Conservation (phyloP, 179 eudicot species). For the Silene coronaria region DNA sequence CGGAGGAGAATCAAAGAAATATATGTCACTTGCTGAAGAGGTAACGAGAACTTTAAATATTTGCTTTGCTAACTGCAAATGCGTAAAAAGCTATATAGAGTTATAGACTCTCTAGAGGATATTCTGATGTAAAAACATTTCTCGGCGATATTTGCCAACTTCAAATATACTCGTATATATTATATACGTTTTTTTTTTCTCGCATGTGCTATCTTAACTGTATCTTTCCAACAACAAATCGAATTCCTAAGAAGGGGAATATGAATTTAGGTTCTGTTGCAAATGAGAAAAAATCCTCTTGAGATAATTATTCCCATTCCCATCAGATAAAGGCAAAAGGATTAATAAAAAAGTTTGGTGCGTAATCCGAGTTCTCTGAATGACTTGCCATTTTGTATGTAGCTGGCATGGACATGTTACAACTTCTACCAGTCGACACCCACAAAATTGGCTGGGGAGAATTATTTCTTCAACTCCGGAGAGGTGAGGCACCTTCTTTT, state of each 20-base stretch:
- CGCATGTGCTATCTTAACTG: no score
- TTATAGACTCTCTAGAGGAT: no score
- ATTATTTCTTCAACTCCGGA: slow-evolving; percentile 73
- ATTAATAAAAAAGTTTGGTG: not conserved
- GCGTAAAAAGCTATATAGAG: no score
- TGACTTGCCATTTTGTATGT: slow-evolving; percentile 22
- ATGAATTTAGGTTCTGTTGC: no score
- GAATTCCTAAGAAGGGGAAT: no score
- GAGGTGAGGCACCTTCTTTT: slow-evolving; percentile 43
- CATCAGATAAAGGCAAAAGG: no score
- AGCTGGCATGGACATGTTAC: slow-evolving; percentile 99
- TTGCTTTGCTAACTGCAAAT: not conserved
- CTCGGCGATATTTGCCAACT: no score
- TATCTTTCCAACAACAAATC: no score
- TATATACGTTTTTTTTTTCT: no score
- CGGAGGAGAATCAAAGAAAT: slow-evolving; percentile 63
- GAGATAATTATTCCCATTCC: not conserved
- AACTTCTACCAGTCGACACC: slow-evolving; percentile 97
- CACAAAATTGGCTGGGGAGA: slow-evolving; percentile 97
- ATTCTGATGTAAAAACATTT: no score
- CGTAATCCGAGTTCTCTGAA: not conserved
- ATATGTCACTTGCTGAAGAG: slow-evolving; percentile 92
- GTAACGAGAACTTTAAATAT: slow-evolving; percentile 27
- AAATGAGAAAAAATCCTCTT: slow-evolving; percentile 1
- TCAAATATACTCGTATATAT: no score